Conservation (phyloP, 2,329 filamentous ascomycete species). For the Penicillium sp. region DNA sequence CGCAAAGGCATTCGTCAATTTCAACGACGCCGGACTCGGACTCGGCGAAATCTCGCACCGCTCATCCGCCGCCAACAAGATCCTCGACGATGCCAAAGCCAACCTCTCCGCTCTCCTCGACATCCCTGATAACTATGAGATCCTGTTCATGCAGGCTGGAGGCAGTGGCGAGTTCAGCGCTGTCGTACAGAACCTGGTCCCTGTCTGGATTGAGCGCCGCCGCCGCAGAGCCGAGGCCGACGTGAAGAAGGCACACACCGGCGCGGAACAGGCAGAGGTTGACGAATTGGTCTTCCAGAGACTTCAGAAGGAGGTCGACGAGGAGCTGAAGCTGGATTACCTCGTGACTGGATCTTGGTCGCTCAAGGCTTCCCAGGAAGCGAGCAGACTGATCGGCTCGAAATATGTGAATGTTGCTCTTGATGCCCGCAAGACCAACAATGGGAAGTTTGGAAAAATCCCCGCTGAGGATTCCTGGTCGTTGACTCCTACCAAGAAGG, state of each 20-base stretch:
- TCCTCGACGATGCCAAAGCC: slow-evolving; percentile 75
- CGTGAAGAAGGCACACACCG: slow-evolving; percentile 42
- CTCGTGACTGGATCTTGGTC: slow-evolving; percentile 89
- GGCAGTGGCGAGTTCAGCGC: slow-evolving; percentile 84
- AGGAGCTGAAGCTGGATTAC: slow-evolving; percentile 80
- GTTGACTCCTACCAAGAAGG: slow-evolving; percentile 60
- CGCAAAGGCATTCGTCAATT: slow-evolving; percentile 76
- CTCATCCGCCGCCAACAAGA: slow-evolving; percentile 71
- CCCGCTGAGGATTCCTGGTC: slow-evolving; percentile 75
- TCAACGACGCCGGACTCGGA: slow-evolving; percentile 74
- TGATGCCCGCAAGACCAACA: slow-evolving; percentile 62
- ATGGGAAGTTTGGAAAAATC: slow-evolving; percentile 83
- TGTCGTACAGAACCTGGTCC: slow-evolving; percentile 77
- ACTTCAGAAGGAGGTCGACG: slow-evolving; percentile 62
- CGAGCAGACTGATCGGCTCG: slow-evolving; percentile 69
- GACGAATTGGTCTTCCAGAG: slow-evolving; percentile 58
- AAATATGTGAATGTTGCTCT: slow-evolving; percentile 74
- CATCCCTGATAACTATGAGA: slow-evolving; percentile 81
- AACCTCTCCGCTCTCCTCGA: slow-evolving; percentile 72
- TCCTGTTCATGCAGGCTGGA: slow-evolving; percentile 68
- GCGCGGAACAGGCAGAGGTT: slow-evolving; percentile 51
- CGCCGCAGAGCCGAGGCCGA: slow-evolving; percentile 59
- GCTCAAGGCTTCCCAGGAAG: slow-evolving; percentile 83
- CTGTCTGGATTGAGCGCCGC: slow-evolving; percentile 74
- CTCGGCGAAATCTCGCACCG: slow-evolving; percentile 90